phyloP scores from a whole-genome alignment of 2,329 filamentous ascomycete genomes.

The Orbilia javanica region DNA sequence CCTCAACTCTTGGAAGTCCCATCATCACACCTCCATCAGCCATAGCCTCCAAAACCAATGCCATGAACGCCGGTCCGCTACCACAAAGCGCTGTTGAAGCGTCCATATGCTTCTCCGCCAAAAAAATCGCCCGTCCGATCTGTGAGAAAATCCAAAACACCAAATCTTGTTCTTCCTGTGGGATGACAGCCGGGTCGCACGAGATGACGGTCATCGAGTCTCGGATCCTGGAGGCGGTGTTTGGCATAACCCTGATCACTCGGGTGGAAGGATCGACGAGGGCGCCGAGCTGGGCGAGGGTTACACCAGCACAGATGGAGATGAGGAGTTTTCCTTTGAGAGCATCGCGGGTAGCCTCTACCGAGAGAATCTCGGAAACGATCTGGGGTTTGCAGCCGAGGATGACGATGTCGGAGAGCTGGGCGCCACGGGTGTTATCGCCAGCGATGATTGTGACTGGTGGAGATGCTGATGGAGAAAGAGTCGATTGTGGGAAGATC shows the following conservation, averaged over 20 bases:
- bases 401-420: conserved; percentile 78
- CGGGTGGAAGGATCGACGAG: conserved; percentile 69
- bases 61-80: conserved; percentile 81
- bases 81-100: conserved; percentile 80
- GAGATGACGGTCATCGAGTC: conserved; percentile 87
- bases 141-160: conserved; percentile 82
- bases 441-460: conserved; percentile 77
- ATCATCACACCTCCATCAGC: conserved; percentile 83
- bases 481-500: conserved; percentile 70
- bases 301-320: conserved; percentile 83
- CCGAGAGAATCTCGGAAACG: conserved; percentile 76
- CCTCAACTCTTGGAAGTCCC: conserved; percentile 79
- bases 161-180: conserved; percentile 69
- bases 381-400: conserved; percentile 85
- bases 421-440: conserved; percentile 77
- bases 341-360: conserved; percentile 77
- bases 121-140: conserved; percentile 77
- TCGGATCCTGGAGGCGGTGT: conserved; percentile 79
- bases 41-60: conserved; percentile 79
- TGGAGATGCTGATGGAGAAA: conserved; percentile 62
- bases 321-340: conserved; percentile 84
- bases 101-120: conserved; percentile 78
- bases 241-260: conserved; percentile 85
- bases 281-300: conserved; percentile 76
- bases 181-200: conserved; percentile 71